Evolutionary conservation across 352 stramenopile species (phyloP).

Genomic region (Lagenidium sp.): DNA sequence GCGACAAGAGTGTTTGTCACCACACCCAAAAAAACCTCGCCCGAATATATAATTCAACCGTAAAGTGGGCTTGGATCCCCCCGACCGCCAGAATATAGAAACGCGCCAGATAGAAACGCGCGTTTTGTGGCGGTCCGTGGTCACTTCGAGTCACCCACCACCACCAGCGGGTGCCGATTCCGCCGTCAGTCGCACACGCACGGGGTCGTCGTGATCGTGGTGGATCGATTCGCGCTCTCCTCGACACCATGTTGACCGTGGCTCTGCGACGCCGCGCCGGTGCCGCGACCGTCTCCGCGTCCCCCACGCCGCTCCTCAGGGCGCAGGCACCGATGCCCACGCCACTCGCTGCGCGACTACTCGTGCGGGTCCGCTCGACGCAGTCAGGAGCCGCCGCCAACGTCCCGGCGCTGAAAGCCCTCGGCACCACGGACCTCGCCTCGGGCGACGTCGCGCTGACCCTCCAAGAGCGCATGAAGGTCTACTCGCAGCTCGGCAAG

Average conservation of each 20-base stretch:
- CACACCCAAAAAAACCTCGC: slow-evolving; percentile 12
- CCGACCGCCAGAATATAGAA: slow-evolving; percentile 21
- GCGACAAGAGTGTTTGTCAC: too few relatives aligned
- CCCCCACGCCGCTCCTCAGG: not conserved
- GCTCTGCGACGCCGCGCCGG: slow-evolving; percentile 7
- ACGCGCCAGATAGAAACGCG: slow-evolving; percentile 11
- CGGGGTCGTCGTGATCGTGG: slow-evolving; percentile 9
- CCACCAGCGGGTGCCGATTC: not conserved
- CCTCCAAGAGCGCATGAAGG: slow-evolving; percentile 48
- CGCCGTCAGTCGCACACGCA: too few relatives aligned
- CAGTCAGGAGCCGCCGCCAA: slow-evolving; percentile 35
- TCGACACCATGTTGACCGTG: slow-evolving; percentile 12
- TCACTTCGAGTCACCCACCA: not conserved
- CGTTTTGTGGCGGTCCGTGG: slow-evolving; percentile 6
- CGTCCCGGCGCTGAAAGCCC: slow-evolving; percentile 18
- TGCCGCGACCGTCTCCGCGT: not conserved
- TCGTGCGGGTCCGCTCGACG: slow-evolving; percentile 48
- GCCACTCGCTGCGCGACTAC: not conserved
- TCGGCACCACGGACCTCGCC: too few relatives aligned
- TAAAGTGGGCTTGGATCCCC: too few relatives aligned
- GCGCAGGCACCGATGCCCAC: not conserved
- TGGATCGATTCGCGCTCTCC: too few relatives aligned
- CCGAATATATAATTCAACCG: slow-evolving; percentile 5
- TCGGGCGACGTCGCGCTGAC: slow-evolving; percentile 18
- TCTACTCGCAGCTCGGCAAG: slow-evolving; percentile 94